Evolutionary conservation across 2,329 filamentous ascomycete species (phyloP).

Genomic region (Xylariales sp.): DNA sequence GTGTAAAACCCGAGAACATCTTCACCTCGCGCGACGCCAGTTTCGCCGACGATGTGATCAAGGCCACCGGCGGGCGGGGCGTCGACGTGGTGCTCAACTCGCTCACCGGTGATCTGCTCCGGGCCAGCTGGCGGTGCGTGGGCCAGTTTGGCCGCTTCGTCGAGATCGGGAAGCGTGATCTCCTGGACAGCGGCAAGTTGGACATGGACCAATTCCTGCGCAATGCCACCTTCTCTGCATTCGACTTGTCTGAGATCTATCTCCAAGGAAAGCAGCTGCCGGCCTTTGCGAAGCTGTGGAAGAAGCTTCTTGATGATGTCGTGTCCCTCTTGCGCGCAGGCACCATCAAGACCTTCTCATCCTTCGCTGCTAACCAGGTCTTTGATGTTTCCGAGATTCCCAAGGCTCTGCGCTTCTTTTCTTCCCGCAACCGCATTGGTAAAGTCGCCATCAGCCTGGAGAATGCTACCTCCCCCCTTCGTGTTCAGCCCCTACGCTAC

Average conservation of each 20-base stretch:
- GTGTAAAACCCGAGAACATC: constrained; percentile 12
- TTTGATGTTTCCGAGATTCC: constrained; percentile 14
- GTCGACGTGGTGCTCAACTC: constrained; percentile 4
- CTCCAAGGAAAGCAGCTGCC: no score
- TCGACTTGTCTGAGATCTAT: constrained; percentile 12
- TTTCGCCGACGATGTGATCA: constrained; percentile 7
- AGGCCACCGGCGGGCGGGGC: constrained; percentile 1
- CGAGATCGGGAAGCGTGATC: constrained; percentile 12
- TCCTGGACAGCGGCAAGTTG: neutral
- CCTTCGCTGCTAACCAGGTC: constrained; percentile 6
- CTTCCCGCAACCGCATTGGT: constrained; percentile 26
- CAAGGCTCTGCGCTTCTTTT: constrained; percentile 29
- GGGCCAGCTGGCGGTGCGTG: constrained; percentile 9
- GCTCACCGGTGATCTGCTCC: constrained; percentile 1
- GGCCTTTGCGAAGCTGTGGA: no score
- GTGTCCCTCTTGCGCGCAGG: no score
- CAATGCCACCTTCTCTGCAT: constrained; percentile 24
- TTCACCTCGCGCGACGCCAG: constrained; percentile 9
- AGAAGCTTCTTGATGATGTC: no score
- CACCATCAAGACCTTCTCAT: no score
- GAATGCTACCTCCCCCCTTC: no score
- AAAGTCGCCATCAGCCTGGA: constrained; percentile 25
- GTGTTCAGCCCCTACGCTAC: no score
- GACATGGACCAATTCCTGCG: constrained; percentile 21
- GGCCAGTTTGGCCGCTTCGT: constrained; percentile 11